Conservation (phyloP, 2,329 filamentous ascomycete species). For the Colletotrichum navitas region DNA sequence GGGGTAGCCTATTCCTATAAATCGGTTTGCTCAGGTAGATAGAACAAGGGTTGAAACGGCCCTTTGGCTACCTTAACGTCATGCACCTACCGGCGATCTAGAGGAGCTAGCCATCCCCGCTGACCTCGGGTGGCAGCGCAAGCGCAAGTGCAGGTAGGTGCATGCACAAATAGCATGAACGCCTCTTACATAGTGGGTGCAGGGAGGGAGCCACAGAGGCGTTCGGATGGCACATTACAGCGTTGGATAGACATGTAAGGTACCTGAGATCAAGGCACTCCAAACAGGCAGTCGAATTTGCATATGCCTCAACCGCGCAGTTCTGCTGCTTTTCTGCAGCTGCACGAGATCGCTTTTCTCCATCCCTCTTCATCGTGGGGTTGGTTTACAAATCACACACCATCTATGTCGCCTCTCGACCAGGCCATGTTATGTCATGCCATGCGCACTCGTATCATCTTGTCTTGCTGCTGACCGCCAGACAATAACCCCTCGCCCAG, state of each 20-base stretch:
- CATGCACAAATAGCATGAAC: constrained; percentile 4
- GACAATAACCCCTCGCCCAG: constrained; percentile 9
- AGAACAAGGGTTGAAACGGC: background rate
- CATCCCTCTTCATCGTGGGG: constrained; percentile 13
- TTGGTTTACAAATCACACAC: constrained; percentile 15
- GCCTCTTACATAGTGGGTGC: constrained; percentile 13
- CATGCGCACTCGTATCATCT: background rate
- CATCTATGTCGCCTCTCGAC: background rate
- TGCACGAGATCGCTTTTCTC: constrained; percentile 15
- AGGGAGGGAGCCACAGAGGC: background rate
- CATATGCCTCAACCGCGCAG: constrained; percentile 13
- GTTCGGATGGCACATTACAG: constrained; percentile 34
- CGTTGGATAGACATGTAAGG: constrained; percentile 33
- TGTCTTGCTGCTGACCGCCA: constrained; percentile 22
- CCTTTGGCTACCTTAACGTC: background rate
- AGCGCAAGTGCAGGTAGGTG: constrained; percentile 7
- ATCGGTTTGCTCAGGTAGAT: background rate
- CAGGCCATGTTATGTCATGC: background rate
- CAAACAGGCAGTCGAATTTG: constrained; percentile 6
- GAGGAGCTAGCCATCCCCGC: constrained; percentile 19
- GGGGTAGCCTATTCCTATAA: background rate
- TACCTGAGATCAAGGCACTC: constrained; percentile 27
- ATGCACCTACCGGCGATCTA: constrained; percentile 34
- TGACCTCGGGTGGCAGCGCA: constrained; percentile 25
- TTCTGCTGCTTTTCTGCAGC: constrained; percentile 18